Evolutionary conservation across 2,329 filamentous ascomycete species (phyloP).

Genomic region (Penicillium expansum): DNA sequence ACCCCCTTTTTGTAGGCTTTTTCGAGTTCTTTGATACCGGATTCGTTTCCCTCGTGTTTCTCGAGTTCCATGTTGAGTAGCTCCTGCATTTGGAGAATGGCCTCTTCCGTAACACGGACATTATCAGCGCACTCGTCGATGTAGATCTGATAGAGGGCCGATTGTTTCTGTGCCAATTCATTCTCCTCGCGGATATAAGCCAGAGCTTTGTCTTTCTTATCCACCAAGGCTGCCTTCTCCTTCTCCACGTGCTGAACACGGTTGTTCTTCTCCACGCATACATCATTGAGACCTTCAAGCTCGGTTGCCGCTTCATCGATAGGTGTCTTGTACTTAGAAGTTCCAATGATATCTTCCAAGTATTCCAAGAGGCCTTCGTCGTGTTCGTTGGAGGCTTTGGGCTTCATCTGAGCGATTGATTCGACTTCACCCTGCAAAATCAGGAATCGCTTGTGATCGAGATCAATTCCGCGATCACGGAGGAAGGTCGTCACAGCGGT

Average conservation of each 20-base stretch:
- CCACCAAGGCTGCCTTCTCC: constrained; percentile 86
- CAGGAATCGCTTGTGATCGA: constrained; percentile 96
- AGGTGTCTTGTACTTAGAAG: constrained; percentile 94
- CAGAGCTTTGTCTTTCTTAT: constrained; percentile 93
- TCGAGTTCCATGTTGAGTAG: constrained; percentile 83
- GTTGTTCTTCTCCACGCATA: constrained; percentile 90
- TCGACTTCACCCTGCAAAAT: constrained; percentile 98
- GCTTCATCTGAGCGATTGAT: constrained; percentile 98
- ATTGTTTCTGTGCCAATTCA: constrained; percentile 83
- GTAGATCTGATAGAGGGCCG: constrained; percentile 87
- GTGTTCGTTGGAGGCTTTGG: constrained; percentile 91
- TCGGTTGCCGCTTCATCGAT: constrained; percentile 92
- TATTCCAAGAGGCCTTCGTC: constrained; percentile 96
- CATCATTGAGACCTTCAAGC: constrained; percentile 88
- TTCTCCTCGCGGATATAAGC: constrained; percentile 91
- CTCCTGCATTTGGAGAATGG: constrained; percentile 84
- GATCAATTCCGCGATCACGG: constrained; percentile 82
- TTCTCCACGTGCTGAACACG: constrained; percentile 98
- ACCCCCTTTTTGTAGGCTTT: constrained; percentile 77
- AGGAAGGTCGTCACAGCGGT: constrained; percentile 85
- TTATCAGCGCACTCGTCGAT: constrained; percentile 87
- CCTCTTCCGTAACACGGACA: constrained; percentile 81
- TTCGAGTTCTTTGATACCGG: constrained; percentile 84
- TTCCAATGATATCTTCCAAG: constrained; percentile 97
- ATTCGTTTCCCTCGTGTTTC: constrained; percentile 85